Conservation (phyloP, 2,329 filamentous ascomycete genomes). For the Fusarium heterosporum region DNA sequence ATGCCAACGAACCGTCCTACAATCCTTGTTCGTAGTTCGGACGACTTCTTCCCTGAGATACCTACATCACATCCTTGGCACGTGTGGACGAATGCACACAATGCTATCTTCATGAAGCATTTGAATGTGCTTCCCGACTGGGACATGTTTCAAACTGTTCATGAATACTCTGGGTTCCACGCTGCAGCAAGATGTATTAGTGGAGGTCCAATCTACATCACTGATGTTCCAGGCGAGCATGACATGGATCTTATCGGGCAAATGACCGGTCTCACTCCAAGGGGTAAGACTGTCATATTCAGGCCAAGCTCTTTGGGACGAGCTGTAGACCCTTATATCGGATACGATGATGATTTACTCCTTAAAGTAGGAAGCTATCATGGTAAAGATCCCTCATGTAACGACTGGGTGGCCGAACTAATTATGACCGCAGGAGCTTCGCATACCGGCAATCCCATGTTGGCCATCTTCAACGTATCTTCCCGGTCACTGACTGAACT, state of each 20-base stretch:
- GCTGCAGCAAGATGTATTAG: conserved; percentile 90
- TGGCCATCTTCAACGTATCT: conserved; percentile 88
- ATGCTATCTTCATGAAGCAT: conserved; percentile 82
- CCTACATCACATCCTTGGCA: conserved; percentile 91
- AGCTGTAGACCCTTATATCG: conserved; percentile 77
- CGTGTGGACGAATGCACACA: conserved; percentile 93
- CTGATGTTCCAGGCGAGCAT: conserved; percentile 86
- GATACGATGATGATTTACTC: conserved; percentile 78
- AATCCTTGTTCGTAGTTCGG: conserved; percentile 85
- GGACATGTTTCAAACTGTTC: conserved; percentile 76
- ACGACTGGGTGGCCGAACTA: background rate
- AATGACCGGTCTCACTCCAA: conserved; percentile 80
- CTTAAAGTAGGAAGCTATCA: conserved; percentile 85
- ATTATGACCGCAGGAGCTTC: conserved; percentile 55
- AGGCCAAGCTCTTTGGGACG: conserved; percentile 81
- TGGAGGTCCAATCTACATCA: conserved; percentile 94
- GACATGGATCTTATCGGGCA: conserved; percentile 79
- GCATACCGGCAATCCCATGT: conserved; percentile 77
- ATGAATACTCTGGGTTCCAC: conserved; percentile 82
- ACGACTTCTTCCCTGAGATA: conserved; percentile 90
- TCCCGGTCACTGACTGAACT: conserved; percentile 73
- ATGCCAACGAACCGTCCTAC: conserved; percentile 79
- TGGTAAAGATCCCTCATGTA: conserved; percentile 58
- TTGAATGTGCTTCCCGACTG: conserved; percentile 89
- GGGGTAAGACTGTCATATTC: conserved; percentile 82